phyloP scores from a whole-genome alignment of 2,329 filamentous ascomycete genomes.

The Emmonsiellopsis sp. region DNA sequence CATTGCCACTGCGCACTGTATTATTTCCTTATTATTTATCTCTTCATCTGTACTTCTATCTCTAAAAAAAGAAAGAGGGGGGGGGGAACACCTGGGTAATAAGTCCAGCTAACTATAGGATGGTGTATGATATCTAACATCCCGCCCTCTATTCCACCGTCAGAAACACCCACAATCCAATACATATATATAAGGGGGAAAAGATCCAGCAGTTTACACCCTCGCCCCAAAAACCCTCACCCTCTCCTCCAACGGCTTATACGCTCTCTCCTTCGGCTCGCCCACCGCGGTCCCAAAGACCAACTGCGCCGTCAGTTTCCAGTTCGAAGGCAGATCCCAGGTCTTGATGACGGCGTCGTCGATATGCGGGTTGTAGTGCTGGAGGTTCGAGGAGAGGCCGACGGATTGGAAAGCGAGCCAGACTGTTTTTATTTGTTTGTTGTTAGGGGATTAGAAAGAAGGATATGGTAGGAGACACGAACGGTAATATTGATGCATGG shows the following conservation, averaged over 20 bases:
- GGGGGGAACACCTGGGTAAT: no score
- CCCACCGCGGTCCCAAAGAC: slow-evolving; percentile 60
- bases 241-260: slow-evolving; percentile 56
- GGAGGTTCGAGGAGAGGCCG: slow-evolving; percentile 78
- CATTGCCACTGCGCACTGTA: no score
- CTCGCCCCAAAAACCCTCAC: slow-evolving; percentile 50
- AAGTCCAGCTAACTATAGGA: no score
- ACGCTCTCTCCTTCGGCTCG: slow-evolving; percentile 54
- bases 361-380: slow-evolving; percentile 87
- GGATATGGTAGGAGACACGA: slow-evolving; percentile 11
- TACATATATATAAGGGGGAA: neutral
- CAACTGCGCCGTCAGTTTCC: slow-evolving; percentile 73
- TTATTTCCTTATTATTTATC: no score
- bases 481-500: slow-evolving; percentile 68
- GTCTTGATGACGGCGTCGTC: slow-evolving; percentile 59
- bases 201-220: neutral
- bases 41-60: no score
- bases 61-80: no score
- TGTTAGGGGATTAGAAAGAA: neutral
- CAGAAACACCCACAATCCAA: neutral
- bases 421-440: slow-evolving; percentile 38
- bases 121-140: neutral
- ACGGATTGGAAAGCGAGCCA: slow-evolving; percentile 79
- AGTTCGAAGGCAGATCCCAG: slow-evolving; percentile 63
- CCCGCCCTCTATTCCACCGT: neutral